phyloP scores from a whole-genome alignment of 495 filamentous ascomycete genomes.

The Articulospora tetracladia region DNA sequence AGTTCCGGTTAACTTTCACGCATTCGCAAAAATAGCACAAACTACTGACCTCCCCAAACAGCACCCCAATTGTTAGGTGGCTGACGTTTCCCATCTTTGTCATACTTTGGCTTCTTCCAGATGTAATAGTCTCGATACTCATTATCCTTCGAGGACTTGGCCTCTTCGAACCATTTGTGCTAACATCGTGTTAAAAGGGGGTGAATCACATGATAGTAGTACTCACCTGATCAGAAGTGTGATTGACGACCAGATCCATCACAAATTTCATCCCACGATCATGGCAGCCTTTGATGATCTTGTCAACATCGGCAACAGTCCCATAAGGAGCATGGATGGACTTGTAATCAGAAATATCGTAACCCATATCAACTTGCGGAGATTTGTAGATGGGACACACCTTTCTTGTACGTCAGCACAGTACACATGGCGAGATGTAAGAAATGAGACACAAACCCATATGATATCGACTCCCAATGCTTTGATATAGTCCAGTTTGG shows the following conservation, averaged over 20 bases:
- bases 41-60: slow-evolving; percentile 34
- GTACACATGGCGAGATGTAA: no score
- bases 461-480: slow-evolving; percentile 61
- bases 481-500: slow-evolving; percentile 60
- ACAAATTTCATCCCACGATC: slow-evolving; percentile 63
- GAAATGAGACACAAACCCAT: slow-evolving; percentile 41
- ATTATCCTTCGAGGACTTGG: slow-evolving; percentile 54
- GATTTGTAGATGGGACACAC: slow-evolving; percentile 60
- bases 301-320: slow-evolving; percentile 62
- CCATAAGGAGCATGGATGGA: slow-evolving; percentile 58
- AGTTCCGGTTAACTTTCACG: neutral
- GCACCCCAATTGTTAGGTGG: slow-evolving; percentile 71
- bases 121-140: slow-evolving; percentile 71
- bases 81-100: slow-evolving; percentile 52
- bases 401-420: no score
- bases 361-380: slow-evolving; percentile 62
- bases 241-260: slow-evolving; percentile 74
- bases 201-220: neutral
- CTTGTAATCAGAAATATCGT: slow-evolving; percentile 67
- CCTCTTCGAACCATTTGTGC: slow-evolving; percentile 72
- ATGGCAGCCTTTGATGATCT: slow-evolving; percentile 50
- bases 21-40: neutral
- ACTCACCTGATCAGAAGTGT: slow-evolving; percentile 61
- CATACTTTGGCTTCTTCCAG: slow-evolving; percentile 59
- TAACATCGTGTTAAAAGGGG: slow-evolving; percentile 24